A percentile compares a stretch with the other conserved stretches of the same genome.
These are phyloP conservation scores for Coprinopsis sp. DNA, from an alignment of 768 basidiomycete species.

Conservation along the genomic window DNA sequence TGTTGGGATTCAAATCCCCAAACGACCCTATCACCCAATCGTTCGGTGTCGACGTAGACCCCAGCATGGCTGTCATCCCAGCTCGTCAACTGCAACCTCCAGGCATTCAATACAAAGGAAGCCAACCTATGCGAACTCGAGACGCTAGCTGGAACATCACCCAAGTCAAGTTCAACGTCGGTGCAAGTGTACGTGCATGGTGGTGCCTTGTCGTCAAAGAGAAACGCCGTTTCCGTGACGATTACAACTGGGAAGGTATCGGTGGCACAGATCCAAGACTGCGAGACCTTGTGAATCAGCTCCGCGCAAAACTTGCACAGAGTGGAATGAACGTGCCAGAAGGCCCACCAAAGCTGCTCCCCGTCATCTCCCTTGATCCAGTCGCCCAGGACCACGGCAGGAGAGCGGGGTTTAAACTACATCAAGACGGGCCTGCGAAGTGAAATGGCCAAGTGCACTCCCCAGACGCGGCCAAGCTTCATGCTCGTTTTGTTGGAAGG, in stretches of 20 bases:
- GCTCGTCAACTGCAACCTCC: conserved; percentile 63
- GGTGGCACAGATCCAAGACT: conserved; percentile 35
- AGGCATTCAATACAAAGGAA: conserved; percentile 46
- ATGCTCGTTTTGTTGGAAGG: conserved; percentile 66
- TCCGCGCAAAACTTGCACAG: conserved; percentile 47
- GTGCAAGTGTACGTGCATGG: conserved; percentile 52
- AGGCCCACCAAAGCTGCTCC: conserved; percentile 33
- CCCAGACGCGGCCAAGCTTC: conserved; percentile 62
- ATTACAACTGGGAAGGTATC: neutral
- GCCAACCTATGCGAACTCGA: conserved; percentile 34
- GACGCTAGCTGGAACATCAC: conserved; percentile 78
- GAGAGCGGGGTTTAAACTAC: conserved; percentile 29
- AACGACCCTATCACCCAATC: conserved; percentile 36
- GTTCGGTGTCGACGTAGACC: conserved; percentile 55
- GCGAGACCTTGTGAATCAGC: conserved; percentile 42
- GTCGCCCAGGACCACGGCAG: conserved; percentile 30
- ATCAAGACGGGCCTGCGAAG: conserved; percentile 41
- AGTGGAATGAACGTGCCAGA: conserved; percentile 55
- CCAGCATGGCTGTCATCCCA: conserved; percentile 60
- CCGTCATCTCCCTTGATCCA: conserved; percentile 26
- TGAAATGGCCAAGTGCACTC: conserved; percentile 21
- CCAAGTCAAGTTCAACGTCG: conserved; percentile 61
- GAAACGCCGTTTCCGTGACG: conserved; percentile 15
- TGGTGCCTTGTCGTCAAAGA: conserved; percentile 65
- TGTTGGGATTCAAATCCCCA: conserved; percentile 43